Evolutionary conservation across 768 basidiomycete genomes (phyloP).

Genomic region (Paxillus involutus): DNA sequence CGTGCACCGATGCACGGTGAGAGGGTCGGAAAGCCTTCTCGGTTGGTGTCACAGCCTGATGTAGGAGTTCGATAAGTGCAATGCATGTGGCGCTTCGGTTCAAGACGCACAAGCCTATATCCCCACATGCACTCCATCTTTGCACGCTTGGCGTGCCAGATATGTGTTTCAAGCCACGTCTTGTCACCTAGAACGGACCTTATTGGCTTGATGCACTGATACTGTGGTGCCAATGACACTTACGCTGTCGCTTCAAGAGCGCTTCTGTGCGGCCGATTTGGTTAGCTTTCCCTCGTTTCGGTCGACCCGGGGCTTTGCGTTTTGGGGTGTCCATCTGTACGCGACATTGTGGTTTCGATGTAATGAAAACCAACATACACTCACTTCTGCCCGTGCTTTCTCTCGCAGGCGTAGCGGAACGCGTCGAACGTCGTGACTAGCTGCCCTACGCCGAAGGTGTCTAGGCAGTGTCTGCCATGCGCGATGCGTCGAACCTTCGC

Average conservation of each 20-base stretch:
- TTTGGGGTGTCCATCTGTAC: constrained; percentile 54
- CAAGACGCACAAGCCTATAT: constrained; percentile 67
- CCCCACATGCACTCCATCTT: constrained; percentile 94
- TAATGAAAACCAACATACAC: constrained; percentile 5
- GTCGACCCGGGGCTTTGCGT: constrained; percentile 42
- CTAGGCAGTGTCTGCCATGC: constrained; percentile 94
- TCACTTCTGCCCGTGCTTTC: constrained; percentile 81
- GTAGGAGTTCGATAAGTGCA: background rate
- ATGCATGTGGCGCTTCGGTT: background rate
- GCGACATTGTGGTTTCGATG: constrained; percentile 29
- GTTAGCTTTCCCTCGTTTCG: constrained; percentile 65
- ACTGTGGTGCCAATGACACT: constrained; percentile 6
- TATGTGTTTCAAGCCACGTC: constrained; percentile 91
- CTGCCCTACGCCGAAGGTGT: constrained; percentile 87
- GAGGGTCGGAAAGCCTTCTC: constrained; percentile 93
- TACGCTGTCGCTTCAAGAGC: constrained; percentile 76
- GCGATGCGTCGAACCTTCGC: constrained; percentile 70
- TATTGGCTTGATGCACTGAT: background rate
- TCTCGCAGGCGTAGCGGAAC: constrained; percentile 83
- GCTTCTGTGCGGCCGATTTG: constrained; percentile 56
- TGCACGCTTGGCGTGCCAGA: constrained; percentile 98
- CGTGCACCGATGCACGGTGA: constrained; percentile 83
- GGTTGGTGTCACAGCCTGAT: constrained; percentile 79
- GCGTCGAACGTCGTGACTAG: constrained; percentile 90
- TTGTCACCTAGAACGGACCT: constrained; percentile 61